phyloP scores from a whole-genome alignment of 108 stramenopile genomes.

The Seminavis robusta region DNA sequence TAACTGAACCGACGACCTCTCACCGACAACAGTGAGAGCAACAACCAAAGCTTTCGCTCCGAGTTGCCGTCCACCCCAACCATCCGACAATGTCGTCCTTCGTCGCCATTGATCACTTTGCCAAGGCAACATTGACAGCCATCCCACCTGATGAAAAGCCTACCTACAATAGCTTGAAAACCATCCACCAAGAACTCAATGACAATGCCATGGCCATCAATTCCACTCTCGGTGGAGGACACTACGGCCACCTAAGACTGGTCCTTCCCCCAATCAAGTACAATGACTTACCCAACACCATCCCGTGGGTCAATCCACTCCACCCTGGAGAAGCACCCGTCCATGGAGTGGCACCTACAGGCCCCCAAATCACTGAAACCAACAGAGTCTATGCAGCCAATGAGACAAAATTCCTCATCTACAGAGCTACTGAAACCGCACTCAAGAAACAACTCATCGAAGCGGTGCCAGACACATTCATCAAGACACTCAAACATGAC shows the following conservation, averaged over 20 bases:
- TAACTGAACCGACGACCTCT: too few relatives aligned
- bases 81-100: too few relatives aligned
- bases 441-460: neutral
- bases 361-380: neutral
- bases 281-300: neutral
- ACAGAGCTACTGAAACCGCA: neutral
- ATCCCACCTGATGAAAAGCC: too few relatives aligned
- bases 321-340: neutral
- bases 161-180: neutral
- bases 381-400: neutral
- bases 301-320: neutral
- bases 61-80: too few relatives aligned
- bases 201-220: conserved; percentile 6
- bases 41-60: too few relatives aligned
- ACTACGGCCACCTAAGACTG: conserved; percentile 6
- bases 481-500: neutral
- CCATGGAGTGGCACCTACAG: neutral
- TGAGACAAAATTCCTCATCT: neutral
- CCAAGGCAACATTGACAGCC: too few relatives aligned
- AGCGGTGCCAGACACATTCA: conserved; percentile 1
- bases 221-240: conserved; percentile 7
- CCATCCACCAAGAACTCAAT: neutral
- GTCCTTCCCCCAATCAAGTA: neutral
- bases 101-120: too few relatives aligned
- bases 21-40: too few relatives aligned